A percentile compares a stretch with the other conserved stretches of the same genome.
Evolutionary conservation across 2,329 filamentous ascomycete species (phyloP).

Genomic region (Penicillium polonicum): DNA sequence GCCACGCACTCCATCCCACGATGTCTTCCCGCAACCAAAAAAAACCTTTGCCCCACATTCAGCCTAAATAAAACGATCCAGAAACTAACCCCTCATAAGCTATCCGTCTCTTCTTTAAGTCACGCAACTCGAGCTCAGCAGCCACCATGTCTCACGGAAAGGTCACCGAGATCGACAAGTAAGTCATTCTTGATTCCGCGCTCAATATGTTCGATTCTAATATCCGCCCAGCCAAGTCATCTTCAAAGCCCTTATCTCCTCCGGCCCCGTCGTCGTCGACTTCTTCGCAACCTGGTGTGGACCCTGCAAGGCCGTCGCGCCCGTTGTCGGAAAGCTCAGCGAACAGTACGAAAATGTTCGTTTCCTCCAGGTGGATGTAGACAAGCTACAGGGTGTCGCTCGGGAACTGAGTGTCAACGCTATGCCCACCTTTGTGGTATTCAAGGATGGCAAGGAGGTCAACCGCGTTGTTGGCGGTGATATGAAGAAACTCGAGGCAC

Average conservation of each 20-base stretch:
- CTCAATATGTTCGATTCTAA: not conserved
- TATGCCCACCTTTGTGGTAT: conserved; percentile 44
- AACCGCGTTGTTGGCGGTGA: conserved; percentile 13
- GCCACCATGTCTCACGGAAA: conserved; percentile 37
- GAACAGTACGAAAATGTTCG: conserved; percentile 51
- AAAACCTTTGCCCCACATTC: not conserved
- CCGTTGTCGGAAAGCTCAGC: conserved; percentile 53
- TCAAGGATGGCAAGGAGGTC: conserved; percentile 40
- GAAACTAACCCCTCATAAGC: conserved; percentile 12
- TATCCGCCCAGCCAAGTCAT: conserved; percentile 54
- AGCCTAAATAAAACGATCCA: not conserved
- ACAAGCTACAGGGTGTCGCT: conserved; percentile 52
- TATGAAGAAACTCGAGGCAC: conserved; percentile 7
- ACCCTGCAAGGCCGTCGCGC: conserved; percentile 56
- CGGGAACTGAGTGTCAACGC: conserved; percentile 52
- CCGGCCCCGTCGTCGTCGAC: conserved; percentile 54
- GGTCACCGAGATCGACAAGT: conserved; percentile 40
- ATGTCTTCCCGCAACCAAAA: not conserved
- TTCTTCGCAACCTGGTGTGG: conserved; percentile 59
- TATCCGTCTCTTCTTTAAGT: conserved; percentile 17
- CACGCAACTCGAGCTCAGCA: conserved; percentile 9
- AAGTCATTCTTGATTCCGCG: conserved; percentile 1
- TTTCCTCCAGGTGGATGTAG: conserved; percentile 58
- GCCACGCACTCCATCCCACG: not conserved
- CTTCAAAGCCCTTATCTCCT: conserved; percentile 51